These are phyloP conservation scores for Passiflora organensis DNA, from an alignment of 345 rosid species.

Conservation along the genomic window DNA sequence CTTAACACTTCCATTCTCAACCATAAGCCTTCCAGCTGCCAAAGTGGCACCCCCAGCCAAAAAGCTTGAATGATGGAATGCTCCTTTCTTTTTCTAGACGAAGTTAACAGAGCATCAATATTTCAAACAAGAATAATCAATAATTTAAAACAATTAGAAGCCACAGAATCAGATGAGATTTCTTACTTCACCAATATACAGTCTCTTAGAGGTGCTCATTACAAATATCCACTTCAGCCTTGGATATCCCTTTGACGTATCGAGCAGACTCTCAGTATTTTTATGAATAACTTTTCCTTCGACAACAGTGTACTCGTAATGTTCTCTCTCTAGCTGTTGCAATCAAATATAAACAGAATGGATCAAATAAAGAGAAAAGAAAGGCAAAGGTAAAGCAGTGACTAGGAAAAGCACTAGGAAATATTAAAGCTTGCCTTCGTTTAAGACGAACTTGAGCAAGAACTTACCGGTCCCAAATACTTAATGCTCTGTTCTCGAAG, in stretches of 20 bases:
- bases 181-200: conserved; percentile 66
- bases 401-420: conserved; percentile 1
- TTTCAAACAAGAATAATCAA: background rate
- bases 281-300: conserved; percentile 68
- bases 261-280: conserved; percentile 41
- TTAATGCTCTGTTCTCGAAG: conserved; percentile 75
- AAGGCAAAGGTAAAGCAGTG: conserved; percentile 4
- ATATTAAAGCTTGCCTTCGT: too few relatives aligned
- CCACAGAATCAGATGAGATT: conserved; percentile 7
- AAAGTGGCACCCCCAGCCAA: conserved; percentile 91
- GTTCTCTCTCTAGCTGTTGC: conserved; percentile 81
- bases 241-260: conserved; percentile 41
- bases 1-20: conserved; percentile 66
- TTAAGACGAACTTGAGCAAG: background rate
- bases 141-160: background rate
- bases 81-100: conserved; percentile 86
- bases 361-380: background rate
- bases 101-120: background rate
- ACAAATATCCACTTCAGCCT: conserved; percentile 80
- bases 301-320: conserved; percentile 54
- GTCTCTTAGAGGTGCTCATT: conserved; percentile 69
- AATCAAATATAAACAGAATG: background rate
- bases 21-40: conserved; percentile 81
- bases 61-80: conserved; percentile 91
- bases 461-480: conserved; percentile 90